Percentiles rank a stretch among this genome's conserved stretches.
These are phyloP conservation scores for Xylariaceae sp. DNA, from an alignment of 2,329 filamentous ascomycete species.

Conservation along the genomic window DNA sequence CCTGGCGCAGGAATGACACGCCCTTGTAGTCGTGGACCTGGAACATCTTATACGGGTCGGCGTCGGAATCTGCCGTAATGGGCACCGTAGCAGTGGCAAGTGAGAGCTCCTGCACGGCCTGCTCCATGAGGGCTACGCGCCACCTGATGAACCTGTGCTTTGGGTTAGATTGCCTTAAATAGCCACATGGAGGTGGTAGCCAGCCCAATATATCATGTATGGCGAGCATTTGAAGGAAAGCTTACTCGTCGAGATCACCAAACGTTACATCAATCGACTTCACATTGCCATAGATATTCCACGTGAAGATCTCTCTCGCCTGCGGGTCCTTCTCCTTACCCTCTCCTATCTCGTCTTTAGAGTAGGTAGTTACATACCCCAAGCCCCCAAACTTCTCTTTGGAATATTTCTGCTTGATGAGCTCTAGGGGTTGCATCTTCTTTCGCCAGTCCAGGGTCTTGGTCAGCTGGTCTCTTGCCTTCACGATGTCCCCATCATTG, in stretches of 20 bases:
- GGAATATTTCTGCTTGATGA: slow-evolving; percentile 69
- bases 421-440: slow-evolving; percentile 71
- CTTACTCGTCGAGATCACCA: slow-evolving; percentile 79
- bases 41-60: slow-evolving; percentile 87
- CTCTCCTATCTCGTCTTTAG: slow-evolving; percentile 54
- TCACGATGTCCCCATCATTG: slow-evolving; percentile 76
- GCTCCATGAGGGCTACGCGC: slow-evolving; percentile 90
- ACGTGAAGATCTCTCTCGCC: slow-evolving; percentile 74
- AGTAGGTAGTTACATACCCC: slow-evolving; percentile 80
- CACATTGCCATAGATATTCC: slow-evolving; percentile 91
- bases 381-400: slow-evolving; percentile 75
- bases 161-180: no score
- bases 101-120: slow-evolving; percentile 76
- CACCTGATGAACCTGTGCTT: slow-evolving; percentile 78
- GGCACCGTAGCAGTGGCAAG: slow-evolving; percentile 71
- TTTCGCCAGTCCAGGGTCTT: slow-evolving; percentile 85
- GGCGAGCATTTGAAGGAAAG: no score
- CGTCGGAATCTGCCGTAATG: slow-evolving; percentile 74
- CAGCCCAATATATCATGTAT: no score
- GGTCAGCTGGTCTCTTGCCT: slow-evolving; percentile 77
- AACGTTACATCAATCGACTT: slow-evolving; percentile 84
- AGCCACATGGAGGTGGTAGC: no score
- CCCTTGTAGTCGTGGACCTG: slow-evolving; percentile 94
- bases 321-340: slow-evolving; percentile 39
- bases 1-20: slow-evolving; percentile 84